Conservation (phyloP, 2,329 filamentous ascomycete species). For the Paracamarosporium sp. region DNA sequence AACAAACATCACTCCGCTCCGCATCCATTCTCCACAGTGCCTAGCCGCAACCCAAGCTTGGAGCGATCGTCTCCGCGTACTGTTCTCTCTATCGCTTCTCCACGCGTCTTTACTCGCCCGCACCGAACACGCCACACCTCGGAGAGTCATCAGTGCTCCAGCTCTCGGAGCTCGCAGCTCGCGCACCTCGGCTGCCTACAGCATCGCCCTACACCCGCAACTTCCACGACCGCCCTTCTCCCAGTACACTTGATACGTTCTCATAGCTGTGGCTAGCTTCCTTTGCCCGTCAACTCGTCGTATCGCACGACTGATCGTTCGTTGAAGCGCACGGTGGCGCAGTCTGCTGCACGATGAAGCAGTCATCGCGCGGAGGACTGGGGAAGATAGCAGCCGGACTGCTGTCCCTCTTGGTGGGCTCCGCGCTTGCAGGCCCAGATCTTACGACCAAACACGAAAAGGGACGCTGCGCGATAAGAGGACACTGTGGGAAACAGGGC, state of each 20-base stretch:
- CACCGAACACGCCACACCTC: neutral
- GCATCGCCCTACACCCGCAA: neutral
- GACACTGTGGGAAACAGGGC: slow-evolving; percentile 88
- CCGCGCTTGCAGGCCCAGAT: slow-evolving; percentile 38
- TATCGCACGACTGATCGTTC: neutral
- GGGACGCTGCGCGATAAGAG: slow-evolving; percentile 87
- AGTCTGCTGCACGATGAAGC: slow-evolving; percentile 26
- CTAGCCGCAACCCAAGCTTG: neutral
- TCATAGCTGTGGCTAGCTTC: neutral
- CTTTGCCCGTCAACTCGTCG: neutral
- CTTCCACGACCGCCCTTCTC: neutral
- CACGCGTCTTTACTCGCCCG: neutral
- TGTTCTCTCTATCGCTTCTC: neutral
- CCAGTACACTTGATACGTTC: neutral
- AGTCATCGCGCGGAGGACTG: slow-evolving; percentile 27
- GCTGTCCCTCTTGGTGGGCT: slow-evolving; percentile 34
- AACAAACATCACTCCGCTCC: slow-evolving; percentile 1
- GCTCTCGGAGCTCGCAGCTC: neutral
- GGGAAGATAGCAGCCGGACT: slow-evolving; percentile 32
- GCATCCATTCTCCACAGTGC: neutral
- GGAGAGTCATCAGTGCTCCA: neutral
- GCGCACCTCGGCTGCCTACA: neutral
- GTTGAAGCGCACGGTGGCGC: slow-evolving; percentile 22
- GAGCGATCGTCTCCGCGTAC: neutral
- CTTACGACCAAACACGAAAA: slow-evolving; percentile 72